phyloP scores from a whole-genome alignment of 2,329 filamentous ascomycete genomes.

The Sclerotinia glacialis region DNA sequence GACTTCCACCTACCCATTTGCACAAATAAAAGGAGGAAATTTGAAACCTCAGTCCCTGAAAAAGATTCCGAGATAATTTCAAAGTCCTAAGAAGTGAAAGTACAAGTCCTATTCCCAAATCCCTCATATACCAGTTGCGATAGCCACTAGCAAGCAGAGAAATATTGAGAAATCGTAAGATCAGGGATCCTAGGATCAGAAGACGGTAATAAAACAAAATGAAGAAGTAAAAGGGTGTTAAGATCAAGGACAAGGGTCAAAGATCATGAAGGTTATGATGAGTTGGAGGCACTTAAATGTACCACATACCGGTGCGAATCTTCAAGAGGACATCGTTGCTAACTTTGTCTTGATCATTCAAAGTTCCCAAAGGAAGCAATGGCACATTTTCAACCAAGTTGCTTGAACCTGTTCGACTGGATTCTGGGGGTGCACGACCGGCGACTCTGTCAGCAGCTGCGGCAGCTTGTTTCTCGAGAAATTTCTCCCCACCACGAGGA shows the following conservation, averaged over 20 bases:
- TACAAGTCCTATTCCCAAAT: conserved; percentile 25
- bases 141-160: conserved; percentile 1
- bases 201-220: conserved; percentile 27
- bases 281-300: conserved; percentile 32
- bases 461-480: conserved; percentile 32
- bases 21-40: conserved; percentile 1
- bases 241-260: conserved; percentile 28
- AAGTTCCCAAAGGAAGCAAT: conserved; percentile 34
- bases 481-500: conserved; percentile 46
- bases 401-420: conserved; percentile 28
- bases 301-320: conserved; percentile 39
- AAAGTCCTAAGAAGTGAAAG: conserved; percentile 29
- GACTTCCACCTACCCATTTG: neutral
- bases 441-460: conserved; percentile 27
- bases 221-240: conserved; percentile 26
- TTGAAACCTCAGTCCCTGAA: neutral
- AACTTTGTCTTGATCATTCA: conserved; percentile 18
- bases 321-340: conserved; percentile 21
- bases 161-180: conserved; percentile 8
- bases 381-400: conserved; percentile 28
- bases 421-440: conserved; percentile 24
- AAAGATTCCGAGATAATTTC: neutral
- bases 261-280: conserved; percentile 18
- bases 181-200: conserved; percentile 28
- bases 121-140: neutral